phyloP scores from a whole-genome alignment of 345 rosid genomes.

The Pistacia integerrima region DNA sequence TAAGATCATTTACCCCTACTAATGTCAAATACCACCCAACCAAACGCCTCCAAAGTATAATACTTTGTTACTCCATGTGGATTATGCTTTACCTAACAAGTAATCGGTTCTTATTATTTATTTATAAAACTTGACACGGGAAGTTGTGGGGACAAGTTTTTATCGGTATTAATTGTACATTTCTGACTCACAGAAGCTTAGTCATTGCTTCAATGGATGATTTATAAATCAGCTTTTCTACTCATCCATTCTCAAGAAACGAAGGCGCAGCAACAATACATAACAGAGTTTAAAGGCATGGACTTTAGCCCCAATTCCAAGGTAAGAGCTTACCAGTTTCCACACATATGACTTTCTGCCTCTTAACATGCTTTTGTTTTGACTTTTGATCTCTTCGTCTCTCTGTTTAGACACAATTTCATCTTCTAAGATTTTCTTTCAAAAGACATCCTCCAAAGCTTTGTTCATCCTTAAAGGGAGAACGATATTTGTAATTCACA shows the following conservation, averaged over 20 bases:
- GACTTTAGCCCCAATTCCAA: conserved; percentile 33
- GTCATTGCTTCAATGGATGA: background rate
- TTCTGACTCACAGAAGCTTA: conserved; percentile 2
- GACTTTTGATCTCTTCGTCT: background rate
- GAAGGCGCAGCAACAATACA: background rate
- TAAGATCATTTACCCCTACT: too few species aligned
- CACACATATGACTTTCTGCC: background rate
- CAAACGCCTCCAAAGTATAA: too few species aligned
- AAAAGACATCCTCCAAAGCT: background rate
- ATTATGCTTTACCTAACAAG: background rate
- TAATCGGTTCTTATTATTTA: background rate
- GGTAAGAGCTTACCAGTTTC: conserved; percentile 25
- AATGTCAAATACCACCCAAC: too few species aligned
- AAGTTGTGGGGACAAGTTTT: conserved; percentile 1
- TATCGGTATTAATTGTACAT: background rate
- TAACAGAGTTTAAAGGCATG: conserved; percentile 24
- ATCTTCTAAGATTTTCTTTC: background rate
- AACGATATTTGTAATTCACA: background rate
- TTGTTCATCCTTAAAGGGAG: background rate
- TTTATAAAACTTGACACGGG: background rate
- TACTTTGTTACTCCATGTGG: conserved; percentile 4
- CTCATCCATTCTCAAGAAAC: background rate
- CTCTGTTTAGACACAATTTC: background rate
- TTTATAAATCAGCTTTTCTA: background rate
- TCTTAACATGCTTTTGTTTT: background rate